These are phyloP conservation scores for Trichopus zeylanicus DNA, from an alignment of 116 monocot species.

Conservation along the genomic window DNA sequence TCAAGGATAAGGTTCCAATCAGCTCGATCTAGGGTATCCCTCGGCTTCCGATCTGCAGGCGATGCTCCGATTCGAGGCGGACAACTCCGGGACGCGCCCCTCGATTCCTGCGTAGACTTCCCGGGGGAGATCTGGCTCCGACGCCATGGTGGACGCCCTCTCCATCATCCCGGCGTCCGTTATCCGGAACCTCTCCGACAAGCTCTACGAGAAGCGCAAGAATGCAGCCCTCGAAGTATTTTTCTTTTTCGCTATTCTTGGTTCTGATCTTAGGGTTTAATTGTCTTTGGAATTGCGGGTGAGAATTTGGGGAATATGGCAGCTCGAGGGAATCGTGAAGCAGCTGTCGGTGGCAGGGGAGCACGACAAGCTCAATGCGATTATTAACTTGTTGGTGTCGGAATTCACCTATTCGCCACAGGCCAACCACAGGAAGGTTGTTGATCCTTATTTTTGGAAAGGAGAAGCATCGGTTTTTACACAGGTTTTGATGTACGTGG, in stretches of 20 bases:
- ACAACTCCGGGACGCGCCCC: constrained; percentile 8
- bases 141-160: constrained; percentile 62
- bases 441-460: no score
- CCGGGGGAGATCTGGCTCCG: constrained; percentile 4
- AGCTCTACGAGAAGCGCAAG: constrained; percentile 98
- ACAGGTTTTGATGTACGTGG: no score
- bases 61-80: constrained; percentile 20
- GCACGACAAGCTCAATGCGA: constrained; percentile 74
- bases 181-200: constrained; percentile 76
- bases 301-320: constrained; percentile 2
- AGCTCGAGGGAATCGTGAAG: constrained; percentile 92
- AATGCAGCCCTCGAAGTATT: constrained; percentile 89
- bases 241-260: not conserved
- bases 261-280: not conserved
- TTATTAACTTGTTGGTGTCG: constrained; percentile 53
- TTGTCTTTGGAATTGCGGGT: constrained; percentile 3
- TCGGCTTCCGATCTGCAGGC: not conserved
- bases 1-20: no score
- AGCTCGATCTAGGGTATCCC: not conserved
- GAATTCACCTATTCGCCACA: constrained; percentile 72
- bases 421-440: constrained; percentile 87
- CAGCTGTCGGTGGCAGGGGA: constrained; percentile 58
- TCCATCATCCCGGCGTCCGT: constrained; percentile 60
- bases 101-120: constrained; percentile 2
- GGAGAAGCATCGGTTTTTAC: no score